phyloP scores from a whole-genome alignment of 2,329 filamentous ascomycete species.

The Endoconidiophora polonica region DNA sequence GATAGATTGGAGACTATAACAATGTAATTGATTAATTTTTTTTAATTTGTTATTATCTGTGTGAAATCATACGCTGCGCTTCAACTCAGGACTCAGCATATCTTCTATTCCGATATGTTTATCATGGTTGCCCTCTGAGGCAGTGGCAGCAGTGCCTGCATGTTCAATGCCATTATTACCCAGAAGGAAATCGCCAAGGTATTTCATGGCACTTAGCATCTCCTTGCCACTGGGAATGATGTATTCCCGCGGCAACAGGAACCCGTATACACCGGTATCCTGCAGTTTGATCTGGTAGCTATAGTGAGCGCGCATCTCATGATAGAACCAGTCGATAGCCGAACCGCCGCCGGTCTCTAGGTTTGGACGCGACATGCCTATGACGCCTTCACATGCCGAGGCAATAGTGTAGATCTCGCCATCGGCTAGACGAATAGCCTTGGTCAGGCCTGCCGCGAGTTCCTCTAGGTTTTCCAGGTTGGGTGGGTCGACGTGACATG shows the following conservation, averaged over 20 bases:
- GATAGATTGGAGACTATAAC: not conserved
- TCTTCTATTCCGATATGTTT: constrained; percentile 13
- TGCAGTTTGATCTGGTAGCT: constrained; percentile 89
- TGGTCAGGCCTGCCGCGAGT: constrained; percentile 70
- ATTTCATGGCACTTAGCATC: constrained; percentile 64
- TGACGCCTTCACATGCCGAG: constrained; percentile 63
- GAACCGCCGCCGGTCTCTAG: constrained; percentile 69
- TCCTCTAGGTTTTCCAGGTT: constrained; percentile 86
- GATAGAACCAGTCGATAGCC: constrained; percentile 89
- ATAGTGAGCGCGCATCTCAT: constrained; percentile 64
- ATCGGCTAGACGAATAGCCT: constrained; percentile 68
- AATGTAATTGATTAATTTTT: not conserved
- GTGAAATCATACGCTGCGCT: not conserved
- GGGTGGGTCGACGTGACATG: constrained; percentile 61
- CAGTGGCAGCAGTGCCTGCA: constrained; percentile 11
- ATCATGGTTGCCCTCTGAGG: constrained; percentile 13
- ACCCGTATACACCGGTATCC: constrained; percentile 88
- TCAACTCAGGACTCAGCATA: constrained; percentile 2
- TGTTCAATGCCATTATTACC: constrained; percentile 51
- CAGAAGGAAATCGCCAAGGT: constrained; percentile 65
- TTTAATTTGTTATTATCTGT: not conserved
- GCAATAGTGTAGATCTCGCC: constrained; percentile 62
- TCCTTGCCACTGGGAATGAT: constrained; percentile 86
- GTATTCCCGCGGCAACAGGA: constrained; percentile 69
- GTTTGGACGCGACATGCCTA: constrained; percentile 19